Evolutionary conservation across 164 flowering plant genomes (phyloP).

Genomic region (Umbilicus rupestris): DNA sequence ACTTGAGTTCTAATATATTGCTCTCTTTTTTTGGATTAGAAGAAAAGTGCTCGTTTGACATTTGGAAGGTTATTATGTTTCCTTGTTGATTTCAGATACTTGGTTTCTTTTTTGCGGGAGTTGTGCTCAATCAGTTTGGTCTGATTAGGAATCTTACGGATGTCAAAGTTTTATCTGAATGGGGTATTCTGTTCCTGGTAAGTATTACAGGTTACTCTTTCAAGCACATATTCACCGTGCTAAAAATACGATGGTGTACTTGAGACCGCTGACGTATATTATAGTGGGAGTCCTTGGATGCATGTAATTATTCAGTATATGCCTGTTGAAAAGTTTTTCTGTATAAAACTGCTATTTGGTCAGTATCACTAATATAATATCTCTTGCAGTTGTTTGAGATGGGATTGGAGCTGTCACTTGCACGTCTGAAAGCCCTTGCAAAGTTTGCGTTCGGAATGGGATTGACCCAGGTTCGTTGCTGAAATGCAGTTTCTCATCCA

Average conservation of each 20-base stretch:
- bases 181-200: slow-evolving; percentile 99
- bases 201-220: slow-evolving; percentile 14
- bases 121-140: slow-evolving; percentile 90
- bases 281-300: too few relatives aligned
- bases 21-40: background rate
- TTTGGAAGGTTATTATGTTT: background rate
- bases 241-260: too few relatives aligned
- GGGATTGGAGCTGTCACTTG: slow-evolving; percentile 97
- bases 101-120: slow-evolving; percentile 95
- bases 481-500: background rate
- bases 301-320: too few relatives aligned
- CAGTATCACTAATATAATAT: slow-evolving; percentile 1
- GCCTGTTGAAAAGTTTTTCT: background rate
- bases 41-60: background rate
- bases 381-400: slow-evolving; percentile 85
- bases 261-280: too few relatives aligned
- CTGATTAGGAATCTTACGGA: slow-evolving; percentile 86
- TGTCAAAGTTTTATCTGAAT: slow-evolving; percentile 90
- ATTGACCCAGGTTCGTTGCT: slow-evolving; percentile 64
- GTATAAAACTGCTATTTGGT: background rate
- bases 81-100: slow-evolving; percentile 66
- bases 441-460: slow-evolving; percentile 98
- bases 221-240: background rate
- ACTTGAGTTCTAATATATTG: background rate
- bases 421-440: slow-evolving; percentile 90